Evolutionary conservation across 352 stramenopile species (phyloP).

Genomic region (Phytopythium montanum): DNA sequence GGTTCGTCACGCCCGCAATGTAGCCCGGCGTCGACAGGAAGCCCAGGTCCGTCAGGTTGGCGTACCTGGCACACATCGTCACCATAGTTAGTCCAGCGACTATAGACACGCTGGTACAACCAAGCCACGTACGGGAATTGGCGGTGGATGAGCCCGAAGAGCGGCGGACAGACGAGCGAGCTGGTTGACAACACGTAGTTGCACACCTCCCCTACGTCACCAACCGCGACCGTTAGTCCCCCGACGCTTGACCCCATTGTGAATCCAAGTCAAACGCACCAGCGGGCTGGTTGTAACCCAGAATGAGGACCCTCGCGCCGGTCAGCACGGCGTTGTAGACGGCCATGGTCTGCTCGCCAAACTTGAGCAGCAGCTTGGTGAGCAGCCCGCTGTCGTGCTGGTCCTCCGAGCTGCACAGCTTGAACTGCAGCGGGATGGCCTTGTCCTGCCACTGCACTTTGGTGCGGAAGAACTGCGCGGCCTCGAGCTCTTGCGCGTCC

Average conservation of each 20-base stretch:
- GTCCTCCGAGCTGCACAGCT: conserved; percentile 80
- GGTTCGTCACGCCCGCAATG: conserved; percentile 90
- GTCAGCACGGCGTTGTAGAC: conserved; percentile 87
- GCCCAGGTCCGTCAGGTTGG: conserved; percentile 85
- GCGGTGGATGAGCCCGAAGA: conserved; percentile 74
- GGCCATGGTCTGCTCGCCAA: conserved; percentile 83
- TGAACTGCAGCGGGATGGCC: conserved; percentile 69
- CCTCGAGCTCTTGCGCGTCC: conserved; percentile 45
- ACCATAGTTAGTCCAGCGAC: not conserved
- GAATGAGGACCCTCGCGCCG: conserved; percentile 67
- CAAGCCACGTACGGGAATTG: conserved; percentile 52
- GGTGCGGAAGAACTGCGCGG: conserved; percentile 58
- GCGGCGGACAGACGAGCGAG: conserved; percentile 74
- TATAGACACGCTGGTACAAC: not conserved
- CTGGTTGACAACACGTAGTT: conserved; percentile 86
- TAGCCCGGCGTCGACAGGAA: conserved; percentile 83
- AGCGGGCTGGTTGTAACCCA: conserved; percentile 81
- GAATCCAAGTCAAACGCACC: conserved; percentile 13
- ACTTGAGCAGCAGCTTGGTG: conserved; percentile 63
- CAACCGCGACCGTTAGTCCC: not conserved
- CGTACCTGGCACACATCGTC: conserved; percentile 43
- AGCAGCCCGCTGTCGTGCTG: conserved; percentile 80
- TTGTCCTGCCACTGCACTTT: conserved; percentile 55
- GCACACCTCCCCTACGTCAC: conserved; percentile 59
- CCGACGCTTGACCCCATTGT: not conserved